A percentile compares a stretch with the other conserved stretches of the same genome.
Conservation (phyloP, 441 rosid species). For the Biscutella laevigata region DNA sequence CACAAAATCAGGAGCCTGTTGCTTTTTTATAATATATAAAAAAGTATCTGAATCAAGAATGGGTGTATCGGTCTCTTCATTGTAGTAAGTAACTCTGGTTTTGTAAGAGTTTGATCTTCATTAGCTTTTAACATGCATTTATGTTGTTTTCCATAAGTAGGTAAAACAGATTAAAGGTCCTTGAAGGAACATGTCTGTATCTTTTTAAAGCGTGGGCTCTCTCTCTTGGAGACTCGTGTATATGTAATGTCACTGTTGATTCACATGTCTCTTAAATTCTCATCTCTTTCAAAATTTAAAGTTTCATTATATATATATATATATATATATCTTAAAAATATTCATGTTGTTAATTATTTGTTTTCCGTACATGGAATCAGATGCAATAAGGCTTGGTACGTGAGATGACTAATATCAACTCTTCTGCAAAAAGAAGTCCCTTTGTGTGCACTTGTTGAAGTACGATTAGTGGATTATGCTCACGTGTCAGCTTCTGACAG, state of each 20-base stretch:
- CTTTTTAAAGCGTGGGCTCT: slow-evolving; percentile 13
- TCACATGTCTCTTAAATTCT: slow-evolving; percentile 29
- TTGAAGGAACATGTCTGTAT: slow-evolving; percentile 19
- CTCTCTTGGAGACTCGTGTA: slow-evolving; percentile 16
- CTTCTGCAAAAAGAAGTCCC: slow-evolving; percentile 5
- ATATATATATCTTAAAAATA: too few species aligned
- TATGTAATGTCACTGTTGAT: slow-evolving; percentile 16
- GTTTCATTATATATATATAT: too few species aligned
- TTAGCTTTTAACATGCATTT: slow-evolving; percentile 19
- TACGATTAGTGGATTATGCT: too few species aligned
- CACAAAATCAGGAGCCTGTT: slow-evolving; percentile 9
- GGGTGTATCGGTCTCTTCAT: not conserved
- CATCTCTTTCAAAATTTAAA: too few species aligned
- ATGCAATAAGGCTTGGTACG: slow-evolving; percentile 11
- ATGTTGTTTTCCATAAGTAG: slow-evolving; percentile 10
- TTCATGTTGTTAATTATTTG: slow-evolving; percentile 16
- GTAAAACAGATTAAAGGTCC: slow-evolving; percentile 8
- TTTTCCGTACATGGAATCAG: slow-evolving; percentile 18
- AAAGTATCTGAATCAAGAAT: not conserved
- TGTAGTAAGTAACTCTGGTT: slow-evolving; percentile 11
- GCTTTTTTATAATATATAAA: not conserved
- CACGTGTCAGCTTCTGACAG: too few species aligned
- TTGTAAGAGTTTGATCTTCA: not conserved
- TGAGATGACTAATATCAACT: slow-evolving; percentile 14
- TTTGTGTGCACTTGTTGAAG: not conserved